phyloP scores from a whole-genome alignment of 192 early-diverging fungal species.

The Jimgerdemannia lactiflua region DNA sequence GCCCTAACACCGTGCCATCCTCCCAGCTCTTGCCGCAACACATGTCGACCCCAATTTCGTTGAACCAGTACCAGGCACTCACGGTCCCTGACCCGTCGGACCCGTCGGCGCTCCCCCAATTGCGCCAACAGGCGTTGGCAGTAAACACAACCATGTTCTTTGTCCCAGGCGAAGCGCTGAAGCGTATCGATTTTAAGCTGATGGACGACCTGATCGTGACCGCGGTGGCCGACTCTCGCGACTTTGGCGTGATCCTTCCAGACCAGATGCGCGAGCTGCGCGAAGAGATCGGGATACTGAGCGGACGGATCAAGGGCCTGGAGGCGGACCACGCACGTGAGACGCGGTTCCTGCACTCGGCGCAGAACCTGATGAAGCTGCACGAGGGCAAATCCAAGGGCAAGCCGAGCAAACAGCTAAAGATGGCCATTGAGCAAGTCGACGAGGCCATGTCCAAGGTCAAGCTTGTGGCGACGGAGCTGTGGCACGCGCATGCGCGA shows the following conservation, averaged over 20 bases:
- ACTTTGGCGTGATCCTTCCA: conserved; percentile 8
- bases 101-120: no score
- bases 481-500: conserved; percentile 15
- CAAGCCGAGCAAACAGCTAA: not conserved
- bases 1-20: no score
- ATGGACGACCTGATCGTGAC: conserved; percentile 7
- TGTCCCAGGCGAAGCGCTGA: conserved; percentile 4
- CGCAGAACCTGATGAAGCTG: conserved; percentile 8
- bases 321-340: conserved; percentile 1
- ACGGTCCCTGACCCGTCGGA: no score
- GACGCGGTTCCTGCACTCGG: conserved; percentile 14
- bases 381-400: conserved; percentile 2
- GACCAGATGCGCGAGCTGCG: not conserved
- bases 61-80: no score
- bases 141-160: no score
- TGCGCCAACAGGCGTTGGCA: no score
- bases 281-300: not conserved
- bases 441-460: conserved; percentile 8
- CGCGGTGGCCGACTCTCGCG: conserved; percentile 6
- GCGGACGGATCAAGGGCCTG: not conserved
- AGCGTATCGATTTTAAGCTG: not conserved
- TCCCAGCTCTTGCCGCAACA: no score
- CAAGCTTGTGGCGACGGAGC: not conserved
- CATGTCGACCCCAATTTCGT: no score
- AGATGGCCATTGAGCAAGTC: conserved; percentile 8